Base-by-base conservation (phyloP, 2,329 filamentous ascomycete species). In the Trichoderma guizhouense region DNA sequence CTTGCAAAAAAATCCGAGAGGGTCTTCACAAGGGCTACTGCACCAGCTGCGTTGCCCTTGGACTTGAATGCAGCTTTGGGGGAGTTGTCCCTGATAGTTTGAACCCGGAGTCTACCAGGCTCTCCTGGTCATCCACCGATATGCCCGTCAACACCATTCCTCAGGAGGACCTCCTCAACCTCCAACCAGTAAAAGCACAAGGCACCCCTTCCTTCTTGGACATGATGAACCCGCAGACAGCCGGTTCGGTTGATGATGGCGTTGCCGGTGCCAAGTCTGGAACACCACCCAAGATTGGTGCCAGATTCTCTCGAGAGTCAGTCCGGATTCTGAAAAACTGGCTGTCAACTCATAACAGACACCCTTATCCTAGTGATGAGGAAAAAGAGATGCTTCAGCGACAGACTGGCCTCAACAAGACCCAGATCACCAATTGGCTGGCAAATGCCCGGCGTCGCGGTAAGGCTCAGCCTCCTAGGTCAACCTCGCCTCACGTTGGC, bases 341-440 rank as follows among this genome's bases (percentile, higher is more conserved):
- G 95, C 87, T 97, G 36, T 88, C 91, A 0, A 90, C 90, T 7
- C 94, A 97, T 79, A 89, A 88, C 77, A 88, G 92, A 67, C 93
- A 97, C 76, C 95, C 94, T 0, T 98, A 97, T 79, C 94, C 95
- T 6, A 95, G 90, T 39, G 94, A 97, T 57, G 90, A 94, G 72
- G 93, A 97, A 79, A 97, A 95, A 78, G 92, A 94, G 75, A 87
- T 89, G 73, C 85, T 98, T 30, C 92, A 94, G 80, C 86, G 88
- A 61, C 88, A 92, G 76, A 97, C 94, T 1, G 93, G 94, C 8
- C 85, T 98, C 53, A 94, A 90, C 79, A 90, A 93, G 77, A 92
- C 87, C 15, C 95, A 98, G 78, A 95, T 97, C 76, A 91, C 91
- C 12, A 97, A 97, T 79, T 97, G 94, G 94, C 89, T 97, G 61